Evolutionary conservation across 2,329 filamentous ascomycete species (phyloP).

Genomic region (Tolypocladium inflatum): DNA sequence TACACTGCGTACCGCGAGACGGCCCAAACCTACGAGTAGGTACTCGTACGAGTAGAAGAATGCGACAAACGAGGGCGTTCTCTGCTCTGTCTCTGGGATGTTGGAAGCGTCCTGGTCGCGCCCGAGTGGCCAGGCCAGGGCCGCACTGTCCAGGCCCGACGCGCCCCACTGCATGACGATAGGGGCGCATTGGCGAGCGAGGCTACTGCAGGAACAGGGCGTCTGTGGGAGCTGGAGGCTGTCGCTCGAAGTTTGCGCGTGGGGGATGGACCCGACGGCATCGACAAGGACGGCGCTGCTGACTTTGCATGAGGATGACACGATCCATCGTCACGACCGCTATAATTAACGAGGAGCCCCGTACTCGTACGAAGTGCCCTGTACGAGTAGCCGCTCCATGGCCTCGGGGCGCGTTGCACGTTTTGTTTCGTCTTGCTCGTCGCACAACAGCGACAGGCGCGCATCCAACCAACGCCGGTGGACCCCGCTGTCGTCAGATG

Average conservation of each 20-base stretch:
- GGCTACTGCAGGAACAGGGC: conserved; percentile 9
- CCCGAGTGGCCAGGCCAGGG: not conserved
- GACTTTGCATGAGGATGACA: not conserved
- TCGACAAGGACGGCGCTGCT: not conserved
- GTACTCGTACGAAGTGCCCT: too few species aligned
- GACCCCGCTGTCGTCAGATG: not conserved
- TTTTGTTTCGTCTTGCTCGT: not conserved
- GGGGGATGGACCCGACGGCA: not conserved
- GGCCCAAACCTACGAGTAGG: too few species aligned
- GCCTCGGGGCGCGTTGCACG: not conserved
- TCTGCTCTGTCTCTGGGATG: not conserved
- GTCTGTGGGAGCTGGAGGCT: not conserved
- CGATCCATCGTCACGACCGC: not conserved
- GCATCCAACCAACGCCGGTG: not conserved
- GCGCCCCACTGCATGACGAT: conserved; percentile 4
- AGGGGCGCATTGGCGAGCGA: conserved; percentile 3
- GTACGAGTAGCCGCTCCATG: not conserved
- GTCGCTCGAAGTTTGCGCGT: not conserved
- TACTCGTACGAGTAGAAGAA: too few species aligned
- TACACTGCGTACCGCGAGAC: too few species aligned
- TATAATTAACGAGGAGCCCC: not conserved
- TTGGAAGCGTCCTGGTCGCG: not conserved
- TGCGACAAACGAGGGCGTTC: too few species aligned
- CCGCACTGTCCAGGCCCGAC: not conserved
- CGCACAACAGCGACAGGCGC: not conserved